phyloP scores from a whole-genome alignment of 805 yeast genomes.

The Metschnikowia shivogae region DNA sequence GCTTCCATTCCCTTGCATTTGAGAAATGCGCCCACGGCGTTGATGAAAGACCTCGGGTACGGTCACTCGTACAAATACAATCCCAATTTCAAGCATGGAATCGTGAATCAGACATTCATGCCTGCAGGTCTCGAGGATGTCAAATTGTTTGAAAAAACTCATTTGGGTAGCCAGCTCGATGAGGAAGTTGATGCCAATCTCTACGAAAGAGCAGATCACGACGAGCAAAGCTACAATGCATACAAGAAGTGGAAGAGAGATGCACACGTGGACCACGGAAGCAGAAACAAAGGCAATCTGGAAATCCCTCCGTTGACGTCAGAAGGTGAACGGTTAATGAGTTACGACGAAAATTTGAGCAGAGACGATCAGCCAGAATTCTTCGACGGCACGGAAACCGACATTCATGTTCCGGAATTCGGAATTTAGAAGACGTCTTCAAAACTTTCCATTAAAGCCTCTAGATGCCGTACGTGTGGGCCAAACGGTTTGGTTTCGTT shows the following conservation, averaged over 20 bases:
- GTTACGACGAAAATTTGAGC: slow-evolving; percentile 30
- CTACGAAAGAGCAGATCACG: slow-evolving; percentile 7
- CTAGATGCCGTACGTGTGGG: slow-evolving; percentile 8
- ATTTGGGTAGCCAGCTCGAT: slow-evolving; percentile 43
- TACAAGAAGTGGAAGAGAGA: slow-evolving; percentile 13
- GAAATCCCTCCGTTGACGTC: not conserved
- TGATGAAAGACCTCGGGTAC: slow-evolving; percentile 88
- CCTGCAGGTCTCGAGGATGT: slow-evolving; percentile 49
- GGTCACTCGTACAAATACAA: slow-evolving; percentile 84
- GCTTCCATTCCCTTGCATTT: slow-evolving; percentile 76
- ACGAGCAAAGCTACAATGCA: slow-evolving; percentile 12
- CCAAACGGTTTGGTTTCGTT: slow-evolving; percentile 10
- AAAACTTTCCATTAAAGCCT: not conserved
- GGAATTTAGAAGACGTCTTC: not conserved
- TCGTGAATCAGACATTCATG: slow-evolving; percentile 68
- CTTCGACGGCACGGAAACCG: slow-evolving; percentile 31
- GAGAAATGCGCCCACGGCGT: slow-evolving; percentile 88
- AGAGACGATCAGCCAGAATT: slow-evolving; percentile 38
- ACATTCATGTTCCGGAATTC: not conserved
- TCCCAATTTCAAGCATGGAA: slow-evolving; percentile 72
- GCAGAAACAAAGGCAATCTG: not conserved
- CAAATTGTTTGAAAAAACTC: slow-evolving; percentile 51
- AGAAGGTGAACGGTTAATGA: slow-evolving; percentile 12
- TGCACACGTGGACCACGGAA: not conserved
- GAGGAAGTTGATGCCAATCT: slow-evolving; percentile 9